Percentiles rank a stretch among this genome's conserved stretches.
These are phyloP conservation scores for Colletotrichum tropicicola DNA, from an alignment of 2,329 filamentous ascomycete species.

Conservation along the genomic window DNA sequence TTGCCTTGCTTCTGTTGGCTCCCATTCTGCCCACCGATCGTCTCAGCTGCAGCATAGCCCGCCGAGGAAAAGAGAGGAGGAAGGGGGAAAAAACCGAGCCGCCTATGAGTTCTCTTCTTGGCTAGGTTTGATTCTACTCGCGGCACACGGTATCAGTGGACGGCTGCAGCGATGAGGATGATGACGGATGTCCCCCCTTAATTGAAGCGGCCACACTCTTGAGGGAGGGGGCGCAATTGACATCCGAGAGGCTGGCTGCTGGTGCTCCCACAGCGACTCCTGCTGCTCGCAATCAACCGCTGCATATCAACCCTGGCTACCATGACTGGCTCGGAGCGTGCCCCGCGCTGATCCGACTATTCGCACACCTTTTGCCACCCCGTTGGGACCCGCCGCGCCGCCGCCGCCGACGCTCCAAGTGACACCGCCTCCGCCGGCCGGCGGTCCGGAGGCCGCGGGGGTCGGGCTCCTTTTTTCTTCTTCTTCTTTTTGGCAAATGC, in stretches of 20 bases:
- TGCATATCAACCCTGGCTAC: background rate
- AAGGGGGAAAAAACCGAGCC: background rate
- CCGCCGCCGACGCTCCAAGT: background rate
- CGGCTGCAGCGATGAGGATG: background rate
- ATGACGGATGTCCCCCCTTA: background rate
- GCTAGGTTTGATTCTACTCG: background rate
- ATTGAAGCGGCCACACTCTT: background rate
- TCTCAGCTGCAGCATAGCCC: too few relatives aligned
- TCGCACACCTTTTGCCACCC: background rate
- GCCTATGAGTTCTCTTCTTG: background rate
- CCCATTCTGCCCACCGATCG: too few relatives aligned
- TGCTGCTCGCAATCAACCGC: background rate
- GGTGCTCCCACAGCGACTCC: too few relatives aligned
- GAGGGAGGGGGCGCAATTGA: background rate
- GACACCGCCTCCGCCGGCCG: conserved; percentile 1
- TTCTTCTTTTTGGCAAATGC: background rate
- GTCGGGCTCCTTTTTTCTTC: too few relatives aligned
- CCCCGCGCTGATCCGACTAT: conserved; percentile 12
- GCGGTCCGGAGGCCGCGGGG: background rate
- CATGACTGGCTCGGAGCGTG: background rate
- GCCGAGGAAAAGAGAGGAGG: background rate
- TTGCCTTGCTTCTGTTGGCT: too few relatives aligned
- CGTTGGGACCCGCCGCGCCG: background rate
- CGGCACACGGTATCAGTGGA: background rate
- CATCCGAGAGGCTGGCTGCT: background rate